phyloP scores from a whole-genome alignment of 306 rosid genomes.

The Amphicarpaea edgeworthii region DNA sequence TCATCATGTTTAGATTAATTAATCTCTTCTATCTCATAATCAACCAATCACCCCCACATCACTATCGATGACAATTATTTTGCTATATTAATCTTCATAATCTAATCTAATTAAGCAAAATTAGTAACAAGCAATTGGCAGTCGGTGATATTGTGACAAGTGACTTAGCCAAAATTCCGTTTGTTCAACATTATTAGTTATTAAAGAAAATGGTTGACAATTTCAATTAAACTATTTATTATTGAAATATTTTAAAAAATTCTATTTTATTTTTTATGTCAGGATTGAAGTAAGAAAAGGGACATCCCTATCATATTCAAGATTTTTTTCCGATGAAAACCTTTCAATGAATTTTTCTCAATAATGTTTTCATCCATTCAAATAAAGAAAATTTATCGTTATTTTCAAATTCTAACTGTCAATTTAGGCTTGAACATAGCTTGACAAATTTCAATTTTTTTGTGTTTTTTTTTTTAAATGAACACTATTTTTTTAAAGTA shows the following conservation, averaged over 20 bases:
- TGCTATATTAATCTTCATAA: background rate
- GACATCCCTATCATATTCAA: background rate
- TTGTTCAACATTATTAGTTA: background rate
- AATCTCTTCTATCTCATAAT: background rate
- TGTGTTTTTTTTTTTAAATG: background rate
- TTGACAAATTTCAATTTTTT: background rate
- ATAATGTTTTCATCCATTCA: background rate
- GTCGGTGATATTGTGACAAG: constrained; percentile 3
- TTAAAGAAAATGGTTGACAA: constrained; percentile 3
- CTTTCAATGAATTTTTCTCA: background rate
- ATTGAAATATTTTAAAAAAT: background rate
- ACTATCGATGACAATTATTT: background rate
- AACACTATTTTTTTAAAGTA: too few relatives aligned
- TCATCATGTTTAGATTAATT: background rate
- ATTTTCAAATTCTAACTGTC: background rate
- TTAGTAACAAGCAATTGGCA: background rate
- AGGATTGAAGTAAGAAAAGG: background rate
- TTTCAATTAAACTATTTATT: background rate
- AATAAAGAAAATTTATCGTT: too few relatives aligned
- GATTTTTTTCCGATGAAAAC: background rate
- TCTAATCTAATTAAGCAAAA: constrained; percentile 5
- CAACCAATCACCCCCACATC: background rate
- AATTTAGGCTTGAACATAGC: background rate
- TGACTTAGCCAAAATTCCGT: background rate
- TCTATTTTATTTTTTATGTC: background rate